Evolutionary conservation across 1,284 basidiomycete species (phyloP).

Genomic region (Ustilago loliicola): DNA sequence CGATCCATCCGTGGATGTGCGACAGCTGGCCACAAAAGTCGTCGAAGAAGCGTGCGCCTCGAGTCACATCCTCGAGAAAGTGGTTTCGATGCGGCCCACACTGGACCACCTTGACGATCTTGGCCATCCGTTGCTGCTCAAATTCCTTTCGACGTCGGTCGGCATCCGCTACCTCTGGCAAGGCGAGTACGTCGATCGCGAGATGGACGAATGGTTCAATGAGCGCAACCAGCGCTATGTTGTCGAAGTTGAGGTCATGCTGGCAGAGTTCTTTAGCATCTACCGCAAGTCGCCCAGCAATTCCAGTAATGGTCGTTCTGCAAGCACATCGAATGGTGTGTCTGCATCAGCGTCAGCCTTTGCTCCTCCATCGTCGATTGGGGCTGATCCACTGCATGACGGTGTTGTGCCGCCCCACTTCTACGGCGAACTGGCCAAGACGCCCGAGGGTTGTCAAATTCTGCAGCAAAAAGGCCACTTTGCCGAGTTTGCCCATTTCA

Average conservation of each 20-base stretch:
- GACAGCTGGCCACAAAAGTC: slow-evolving; percentile 87
- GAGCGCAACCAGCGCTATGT: slow-evolving; percentile 85
- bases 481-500: slow-evolving; percentile 88
- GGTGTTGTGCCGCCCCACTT: slow-evolving; percentile 93
- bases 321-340: slow-evolving; percentile 8
- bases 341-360: slow-evolving; percentile 12
- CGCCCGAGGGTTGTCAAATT: slow-evolving; percentile 90
- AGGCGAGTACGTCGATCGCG: slow-evolving; percentile 90
- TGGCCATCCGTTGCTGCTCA: slow-evolving; percentile 84
- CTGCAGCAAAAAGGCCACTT: slow-evolving; percentile 92
- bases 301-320: slow-evolving; percentile 6
- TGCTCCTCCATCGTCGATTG: background rate
- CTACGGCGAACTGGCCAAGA: slow-evolving; percentile 97
- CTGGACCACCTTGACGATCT: slow-evolving; percentile 94
- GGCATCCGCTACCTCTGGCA: slow-evolving; percentile 93
- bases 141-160: slow-evolving; percentile 92
- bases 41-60: slow-evolving; percentile 90
- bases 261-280: slow-evolving; percentile 78
- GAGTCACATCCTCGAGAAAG: slow-evolving; percentile 84
- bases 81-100: slow-evolving; percentile 93
- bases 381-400: slow-evolving; percentile 72
- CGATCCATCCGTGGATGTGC: slow-evolving; percentile 89
- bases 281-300: slow-evolving; percentile 72
- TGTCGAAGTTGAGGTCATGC: slow-evolving; percentile 86
- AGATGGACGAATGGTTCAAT: slow-evolving; percentile 95